Base-by-base conservation (phyloP, 2,329 filamentous ascomycete species). In the Stemphylium beticola region DNA sequence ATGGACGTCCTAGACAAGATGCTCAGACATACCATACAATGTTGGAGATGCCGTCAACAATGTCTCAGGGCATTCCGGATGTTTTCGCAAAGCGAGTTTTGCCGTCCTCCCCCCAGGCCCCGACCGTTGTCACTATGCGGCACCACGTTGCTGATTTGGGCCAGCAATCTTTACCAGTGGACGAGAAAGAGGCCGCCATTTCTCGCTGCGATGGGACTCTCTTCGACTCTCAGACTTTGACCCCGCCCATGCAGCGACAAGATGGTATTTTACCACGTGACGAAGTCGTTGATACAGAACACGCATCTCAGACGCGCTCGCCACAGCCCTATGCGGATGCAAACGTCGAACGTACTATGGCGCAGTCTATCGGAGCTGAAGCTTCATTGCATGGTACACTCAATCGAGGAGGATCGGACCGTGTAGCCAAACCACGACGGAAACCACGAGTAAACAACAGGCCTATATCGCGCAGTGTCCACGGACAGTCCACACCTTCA, bases 401-500 rank as follows among this genome's bases (percentile, higher is more conserved):
- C 1, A 18, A 17, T 20, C 50, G 17, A 4, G 32, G 15, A 15
- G 37, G 39, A 6, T 11, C 51, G 20, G 37, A 37, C 18, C 50
- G 50, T 39, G 50, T 68, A 7, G 31, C 20, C 4, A 66, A 67
- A 31, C 9, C 48, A 4, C 58, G 40, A 18, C 54, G 49, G 33
- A 60, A 60, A n/a, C 24, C 9, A 15, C 48, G 49, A n/a, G 7
- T 14, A 10, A 6, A 29, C 14, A 48, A 43, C 6, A 38, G 20
- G 5, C 0, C 20, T 4, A 17, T 12, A 2, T 15, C 32, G 2
- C 24, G 39, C 1, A n/a, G 3, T 2, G n/a, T 10, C 0, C 45
- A 52, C n/a, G 22, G 2, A 12, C 2, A 29, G 24, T 29, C 36
- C 6, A 33, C 33, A 2, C 45, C 36, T 17, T 11, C 26, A 12